Evolutionary conservation across 805 yeast species (phyloP), one percentile per base, ranked within the genome.

Genomic region (Lipomyces mesembrius): DNA sequence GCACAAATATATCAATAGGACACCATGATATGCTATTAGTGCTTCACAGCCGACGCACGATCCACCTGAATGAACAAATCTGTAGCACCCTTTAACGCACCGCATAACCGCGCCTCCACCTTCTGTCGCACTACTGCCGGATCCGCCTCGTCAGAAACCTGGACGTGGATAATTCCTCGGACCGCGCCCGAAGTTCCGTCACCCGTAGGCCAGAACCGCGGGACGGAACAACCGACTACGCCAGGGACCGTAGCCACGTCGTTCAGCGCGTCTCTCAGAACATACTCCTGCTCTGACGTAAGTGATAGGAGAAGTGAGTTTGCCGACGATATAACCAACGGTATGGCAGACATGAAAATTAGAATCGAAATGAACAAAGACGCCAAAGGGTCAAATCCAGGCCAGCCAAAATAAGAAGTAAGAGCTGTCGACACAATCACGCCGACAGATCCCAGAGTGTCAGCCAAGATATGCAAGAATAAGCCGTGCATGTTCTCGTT

Each of bases 401-500:
- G 84, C 86, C 90, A 85, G 20, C 86, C 85, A 76, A 90, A 88
- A 43, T 87, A 74, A 66, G 88, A 86, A 8, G 94, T 90, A 52
- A 95, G 79, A 4, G 92, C 63, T 0, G 99, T 94, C 0, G 98
- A 92, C 0, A 92, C 77, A n/a, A 95, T 93, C 20, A 96, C 99
- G 6, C 98, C 98, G 0, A 93, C 96, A 0, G 98, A 94, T 0
- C 99, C 99, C 53, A 95, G 80, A 0, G 98, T 93, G 74, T 95
- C 99, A 0, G 99, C 99, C 57, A 95, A 76, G 37, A 95, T 90
- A 73, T 95, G 99, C 57, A 95, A 80, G 74, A 95, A 95, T 4
- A 95, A 91, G 14, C 99, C 99, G 65, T 89, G 87, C 96, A 94
- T 90, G 76, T 94, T 94, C 54, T 85, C 88, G 72, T 86, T 84